Conservation (phyloP, 495 filamentous ascomycete species). For the Podospora tetraspora region DNA sequence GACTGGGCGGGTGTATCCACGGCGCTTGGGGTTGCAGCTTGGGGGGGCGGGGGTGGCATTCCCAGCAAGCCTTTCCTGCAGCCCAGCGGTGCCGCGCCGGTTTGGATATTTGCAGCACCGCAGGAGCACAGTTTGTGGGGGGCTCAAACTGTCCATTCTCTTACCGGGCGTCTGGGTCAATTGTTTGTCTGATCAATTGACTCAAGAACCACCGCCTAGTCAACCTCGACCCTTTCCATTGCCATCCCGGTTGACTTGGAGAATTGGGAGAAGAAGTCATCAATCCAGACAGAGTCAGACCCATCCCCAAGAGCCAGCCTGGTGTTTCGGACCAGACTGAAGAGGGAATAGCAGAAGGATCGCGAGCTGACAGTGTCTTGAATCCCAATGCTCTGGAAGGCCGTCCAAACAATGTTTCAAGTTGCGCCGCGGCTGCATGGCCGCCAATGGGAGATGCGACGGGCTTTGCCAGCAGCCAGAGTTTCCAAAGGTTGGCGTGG, state of each 20-base stretch:
- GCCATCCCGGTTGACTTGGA: neutral
- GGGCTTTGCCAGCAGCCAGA: neutral
- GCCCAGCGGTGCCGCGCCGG: neutral
- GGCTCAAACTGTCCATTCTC: neutral
- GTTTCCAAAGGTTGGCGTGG: neutral
- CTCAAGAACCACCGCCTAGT: neutral
- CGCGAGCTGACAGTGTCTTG: neutral
- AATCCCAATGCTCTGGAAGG: neutral
- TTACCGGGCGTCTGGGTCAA: neutral
- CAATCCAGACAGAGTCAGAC: neutral
- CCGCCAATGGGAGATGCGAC: neutral
- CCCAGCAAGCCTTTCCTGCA: neutral
- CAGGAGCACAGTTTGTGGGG: neutral
- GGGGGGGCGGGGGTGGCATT: neutral
- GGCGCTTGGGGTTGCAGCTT: neutral
- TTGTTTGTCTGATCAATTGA: neutral
- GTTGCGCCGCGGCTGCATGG: neutral
- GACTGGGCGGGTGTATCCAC: neutral
- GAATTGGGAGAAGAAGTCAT: neutral
- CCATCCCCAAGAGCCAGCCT: neutral
- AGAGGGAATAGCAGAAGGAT: neutral
- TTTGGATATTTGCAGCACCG: neutral
- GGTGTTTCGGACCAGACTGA: neutral
- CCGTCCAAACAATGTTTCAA: slow-evolving; percentile 4
- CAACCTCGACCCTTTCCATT: neutral